Base-by-base conservation (phyloP, 208 protist genomes). In the Leishmania amazonensis region DNA sequence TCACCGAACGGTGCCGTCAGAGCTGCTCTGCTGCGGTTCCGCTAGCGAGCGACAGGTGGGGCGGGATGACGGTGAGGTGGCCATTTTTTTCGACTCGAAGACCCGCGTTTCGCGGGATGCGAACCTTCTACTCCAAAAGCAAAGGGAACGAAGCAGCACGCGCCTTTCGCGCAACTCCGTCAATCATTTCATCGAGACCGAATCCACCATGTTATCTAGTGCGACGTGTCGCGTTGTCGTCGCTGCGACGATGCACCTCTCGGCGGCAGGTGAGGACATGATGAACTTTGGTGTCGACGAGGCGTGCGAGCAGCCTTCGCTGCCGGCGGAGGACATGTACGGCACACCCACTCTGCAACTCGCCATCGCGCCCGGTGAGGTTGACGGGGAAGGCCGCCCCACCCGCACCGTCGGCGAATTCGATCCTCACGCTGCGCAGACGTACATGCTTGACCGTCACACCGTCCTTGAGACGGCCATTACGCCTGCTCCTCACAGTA, bases 391-490 rank as follows among this genome's bases (percentile, higher is more conserved):
- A 73, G 38, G 74, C 45, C 42, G 81, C 53, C 78, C 79, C 47
- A 60, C 78, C 19, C 79, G 93, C 78, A 74, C 79, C 2, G 51
- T 93, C 58, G 90, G 93, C 51, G 74, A 79, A 13, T 54, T 85
- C n/a, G 53, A 81, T 9, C 64, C 82, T 3, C 82, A 80, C 74
- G 45, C 78, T 0, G 45, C 82, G 47, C 53, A n/a, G 78, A 72
- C 82, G 19, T 92, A 92, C 81, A 67, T 87, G 49, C 35, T 92
- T 0, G 83, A 82, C 49, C 81, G 58, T 8, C 21, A 94, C 53
- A 82, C 81, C 53, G 89, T 91, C 13, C 49, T 81, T 0, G 82
- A 85, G 78, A 76, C 73, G 3, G 87, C 89, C 60, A 75, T 96
- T 38, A 65, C 49, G 24, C 83, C 93, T 58, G 65, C 58, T 13